Evolutionary conservation across 345 rosid genomes (phyloP).

Genomic region (Nasturtium officinale): DNA sequence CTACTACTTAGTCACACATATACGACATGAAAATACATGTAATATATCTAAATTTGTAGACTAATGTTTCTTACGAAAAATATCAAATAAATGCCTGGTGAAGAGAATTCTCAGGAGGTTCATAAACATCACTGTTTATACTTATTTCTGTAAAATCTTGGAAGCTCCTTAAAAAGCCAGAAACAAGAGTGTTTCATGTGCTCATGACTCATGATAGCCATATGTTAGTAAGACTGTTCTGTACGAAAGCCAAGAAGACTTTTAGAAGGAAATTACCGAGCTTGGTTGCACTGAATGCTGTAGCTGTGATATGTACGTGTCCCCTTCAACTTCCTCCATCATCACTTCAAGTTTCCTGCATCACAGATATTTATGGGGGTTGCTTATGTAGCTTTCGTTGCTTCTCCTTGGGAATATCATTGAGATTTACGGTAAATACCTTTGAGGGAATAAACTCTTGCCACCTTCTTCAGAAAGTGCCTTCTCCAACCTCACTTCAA

Average conservation of each 20-base stretch:
- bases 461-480: slow-evolving; percentile 63
- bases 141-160: background rate
- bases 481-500: slow-evolving; percentile 95
- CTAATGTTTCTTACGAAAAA: background rate
- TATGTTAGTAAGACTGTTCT: slow-evolving; percentile 27
- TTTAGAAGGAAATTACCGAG: slow-evolving; percentile 35
- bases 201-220: slow-evolving; percentile 31
- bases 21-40: slow-evolving; percentile 1
- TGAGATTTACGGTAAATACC: slow-evolving; percentile 15
- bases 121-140: slow-evolving; percentile 16
- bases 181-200: slow-evolving; percentile 11
- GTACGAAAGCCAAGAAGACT: slow-evolving; percentile 23
- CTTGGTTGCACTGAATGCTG: slow-evolving; percentile 33
- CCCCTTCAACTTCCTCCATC: slow-evolving; percentile 40
- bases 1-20: background rate
- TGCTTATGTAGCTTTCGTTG: background rate
- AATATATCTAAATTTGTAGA: background rate
- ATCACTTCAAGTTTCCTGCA: slow-evolving; percentile 42
- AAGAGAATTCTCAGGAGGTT: slow-evolving; percentile 15
- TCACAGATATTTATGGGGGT: slow-evolving; percentile 10
- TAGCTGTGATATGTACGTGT: slow-evolving; percentile 18
- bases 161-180: slow-evolving; percentile 16
- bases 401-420: background rate
- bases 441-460: slow-evolving; percentile 35
- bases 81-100: background rate